Evolutionary conservation across 768 basidiomycete genomes (phyloP).

Genomic region (Neoboletus subvelutipes): DNA sequence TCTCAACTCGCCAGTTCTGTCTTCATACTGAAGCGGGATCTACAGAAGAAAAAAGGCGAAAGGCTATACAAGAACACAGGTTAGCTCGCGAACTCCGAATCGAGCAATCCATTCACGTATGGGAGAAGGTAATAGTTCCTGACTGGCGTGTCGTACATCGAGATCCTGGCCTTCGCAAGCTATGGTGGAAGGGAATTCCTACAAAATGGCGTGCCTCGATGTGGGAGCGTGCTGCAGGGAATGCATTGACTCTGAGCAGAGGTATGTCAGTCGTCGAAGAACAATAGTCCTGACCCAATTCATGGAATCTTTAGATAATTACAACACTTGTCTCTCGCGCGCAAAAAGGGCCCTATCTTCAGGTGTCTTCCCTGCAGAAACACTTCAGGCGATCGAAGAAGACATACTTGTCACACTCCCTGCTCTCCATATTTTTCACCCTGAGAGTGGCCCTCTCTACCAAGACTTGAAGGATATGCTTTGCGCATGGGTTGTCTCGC

Average conservation of each 20-base stretch:
- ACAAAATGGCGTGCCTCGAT: constrained; percentile 73
- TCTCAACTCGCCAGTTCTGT: neutral
- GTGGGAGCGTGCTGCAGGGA: constrained; percentile 88
- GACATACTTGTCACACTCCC: constrained; percentile 78
- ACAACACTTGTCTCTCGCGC: constrained; percentile 65
- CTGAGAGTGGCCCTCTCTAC: constrained; percentile 75
- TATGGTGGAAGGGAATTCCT: constrained; percentile 92
- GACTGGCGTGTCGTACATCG: constrained; percentile 78
- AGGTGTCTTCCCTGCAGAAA: constrained; percentile 64
- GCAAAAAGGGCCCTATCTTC: constrained; percentile 69
- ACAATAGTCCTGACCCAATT: constrained; percentile 5
- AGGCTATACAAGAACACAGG: constrained; percentile 61
- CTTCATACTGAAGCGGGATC: constrained; percentile 3
- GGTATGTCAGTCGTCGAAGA: constrained; percentile 40
- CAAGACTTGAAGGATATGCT: constrained; percentile 81
- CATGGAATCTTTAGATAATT: constrained; percentile 48
- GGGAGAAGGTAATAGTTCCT: constrained; percentile 79
- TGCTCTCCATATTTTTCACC: constrained; percentile 75
- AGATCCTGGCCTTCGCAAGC: constrained; percentile 58
- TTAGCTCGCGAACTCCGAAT: constrained; percentile 62
- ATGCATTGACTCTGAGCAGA: constrained; percentile 78
- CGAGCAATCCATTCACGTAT: constrained; percentile 67
- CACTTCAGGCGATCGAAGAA: constrained; percentile 63
- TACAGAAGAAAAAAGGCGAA: constrained; percentile 69
- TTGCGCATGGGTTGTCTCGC: constrained; percentile 84